Evolutionary conservation across 129 eudicot genomes (phyloP).

Genomic region (Saposhnikovia divaricata): DNA sequence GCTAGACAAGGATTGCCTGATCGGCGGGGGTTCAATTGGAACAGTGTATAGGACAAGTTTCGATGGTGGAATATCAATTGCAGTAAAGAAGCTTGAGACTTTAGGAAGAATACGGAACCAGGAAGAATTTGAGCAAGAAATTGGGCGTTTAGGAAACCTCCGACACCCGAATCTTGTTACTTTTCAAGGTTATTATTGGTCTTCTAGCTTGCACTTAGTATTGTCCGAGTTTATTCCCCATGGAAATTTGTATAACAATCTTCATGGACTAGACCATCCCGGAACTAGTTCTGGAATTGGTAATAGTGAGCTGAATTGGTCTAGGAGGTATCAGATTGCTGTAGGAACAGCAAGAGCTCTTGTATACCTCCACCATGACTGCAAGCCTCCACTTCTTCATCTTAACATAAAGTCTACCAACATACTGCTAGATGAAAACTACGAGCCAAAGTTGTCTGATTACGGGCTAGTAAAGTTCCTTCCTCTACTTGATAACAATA

Average conservation of each 20-base stretch:
- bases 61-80: conserved; percentile 72
- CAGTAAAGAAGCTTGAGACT: conserved; percentile 78
- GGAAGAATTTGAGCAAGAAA: conserved; percentile 92
- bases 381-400: conserved; percentile 83
- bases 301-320: conserved; percentile 63
- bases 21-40: conserved; percentile 81
- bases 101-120: conserved; percentile 80
- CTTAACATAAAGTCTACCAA: conserved; percentile 81
- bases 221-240: conserved; percentile 58
- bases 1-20: conserved; percentile 68
- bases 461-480: conserved; percentile 72
- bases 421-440: conserved; percentile 59
- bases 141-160: conserved; percentile 74
- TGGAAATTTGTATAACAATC: conserved; percentile 72
- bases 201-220: conserved; percentile 67
- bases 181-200: conserved; percentile 89
- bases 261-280: conserved; percentile 58
- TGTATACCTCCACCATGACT: conserved; percentile 91
- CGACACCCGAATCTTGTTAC: conserved; percentile 68
- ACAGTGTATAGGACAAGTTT: conserved; percentile 73
- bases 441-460: conserved; percentile 68
- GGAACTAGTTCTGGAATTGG: conserved; percentile 66
- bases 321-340: conserved; percentile 70
- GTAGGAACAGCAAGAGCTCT: conserved; percentile 81
- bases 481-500: conserved; percentile 58